Evolutionary conservation across 2,329 filamentous ascomycete species (phyloP).

Genomic region (Apiospora rasikravindrae): DNA sequence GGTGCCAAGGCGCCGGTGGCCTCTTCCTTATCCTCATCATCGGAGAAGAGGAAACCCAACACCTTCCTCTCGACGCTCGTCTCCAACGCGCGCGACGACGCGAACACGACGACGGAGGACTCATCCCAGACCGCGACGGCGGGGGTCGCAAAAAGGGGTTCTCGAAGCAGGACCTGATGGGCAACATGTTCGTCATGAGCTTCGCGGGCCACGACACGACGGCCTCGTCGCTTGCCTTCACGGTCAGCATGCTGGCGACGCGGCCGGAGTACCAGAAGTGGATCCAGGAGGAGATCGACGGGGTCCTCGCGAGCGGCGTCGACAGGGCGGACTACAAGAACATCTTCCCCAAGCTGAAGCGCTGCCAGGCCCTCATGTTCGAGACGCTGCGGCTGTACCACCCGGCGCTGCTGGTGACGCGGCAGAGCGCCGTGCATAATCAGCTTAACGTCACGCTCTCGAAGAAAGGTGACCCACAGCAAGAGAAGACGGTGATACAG

Average conservation of each 20-base stretch:
- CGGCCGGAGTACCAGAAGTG: constrained; percentile 29
- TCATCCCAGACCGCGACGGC: neutral
- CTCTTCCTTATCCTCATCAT: neutral
- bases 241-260: constrained; percentile 29
- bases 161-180: constrained; percentile 31
- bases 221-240: constrained; percentile 30
- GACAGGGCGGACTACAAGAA: constrained; percentile 27
- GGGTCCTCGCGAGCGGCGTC: neutral
- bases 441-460: neutral
- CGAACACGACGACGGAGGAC: neutral
- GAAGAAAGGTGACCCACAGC: no score
- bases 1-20: neutral
- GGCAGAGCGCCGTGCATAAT: neutral
- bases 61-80: constrained; percentile 4
- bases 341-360: constrained; percentile 30
- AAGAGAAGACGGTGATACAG: neutral
- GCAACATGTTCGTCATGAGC: constrained; percentile 38
- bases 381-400: constrained; percentile 22
- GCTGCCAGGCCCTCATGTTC: constrained; percentile 31
- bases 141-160: constrained; percentile 24
- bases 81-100: constrained; percentile 10
- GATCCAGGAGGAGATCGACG: constrained; percentile 25
- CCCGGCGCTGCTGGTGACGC: constrained; percentile 8
- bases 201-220: constrained; percentile 39
- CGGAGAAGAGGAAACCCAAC: neutral